These are phyloP conservation scores for Saccharomyces hybrid DNA, from an alignment of 1,139 yeast species.

Conservation along the genomic window DNA sequence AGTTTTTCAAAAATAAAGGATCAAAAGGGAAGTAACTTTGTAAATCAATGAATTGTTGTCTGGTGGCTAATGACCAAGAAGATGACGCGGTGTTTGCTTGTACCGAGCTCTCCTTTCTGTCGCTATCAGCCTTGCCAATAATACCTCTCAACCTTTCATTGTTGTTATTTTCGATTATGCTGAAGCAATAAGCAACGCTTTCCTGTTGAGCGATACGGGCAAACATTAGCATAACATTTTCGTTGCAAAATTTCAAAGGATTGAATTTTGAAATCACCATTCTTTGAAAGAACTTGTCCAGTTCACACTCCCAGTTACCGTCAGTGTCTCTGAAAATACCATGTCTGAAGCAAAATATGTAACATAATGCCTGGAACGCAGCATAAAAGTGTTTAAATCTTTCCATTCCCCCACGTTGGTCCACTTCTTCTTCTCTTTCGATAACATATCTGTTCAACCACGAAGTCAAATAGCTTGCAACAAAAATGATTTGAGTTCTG, in stretches of 20 bases:
- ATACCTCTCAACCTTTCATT: conserved; percentile 38
- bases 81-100: conserved; percentile 31
- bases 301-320: conserved; percentile 65
- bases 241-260: conserved; percentile 88
- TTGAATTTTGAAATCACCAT: conserved; percentile 82
- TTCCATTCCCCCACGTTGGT: conserved; percentile 63
- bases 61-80: conserved; percentile 36
- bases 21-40: conserved; percentile 96
- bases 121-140: conserved; percentile 28
- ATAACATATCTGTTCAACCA: conserved; percentile 77
- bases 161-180: conserved; percentile 85
- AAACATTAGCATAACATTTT: conserved; percentile 86
- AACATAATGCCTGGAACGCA: conserved; percentile 84
- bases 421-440: conserved; percentile 77
- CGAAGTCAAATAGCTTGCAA: conserved; percentile 66
- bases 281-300: conserved; percentile 82
- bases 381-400: conserved; percentile 83
- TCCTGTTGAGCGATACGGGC: conserved; percentile 88
- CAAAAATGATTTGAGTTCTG: conserved; percentile 65
- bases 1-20: conserved; percentile 66
- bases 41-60: conserved; percentile 76
- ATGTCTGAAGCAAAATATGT: conserved; percentile 86
- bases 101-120: conserved; percentile 23
- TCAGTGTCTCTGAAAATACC: conserved; percentile 42
- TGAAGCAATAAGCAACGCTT: conserved; percentile 86